Percentiles rank a stretch among this genome's conserved stretches.
Evolutionary conservation across 257 asterid genomes (phyloP).

Genomic region (Nicotiana knightiana): DNA sequence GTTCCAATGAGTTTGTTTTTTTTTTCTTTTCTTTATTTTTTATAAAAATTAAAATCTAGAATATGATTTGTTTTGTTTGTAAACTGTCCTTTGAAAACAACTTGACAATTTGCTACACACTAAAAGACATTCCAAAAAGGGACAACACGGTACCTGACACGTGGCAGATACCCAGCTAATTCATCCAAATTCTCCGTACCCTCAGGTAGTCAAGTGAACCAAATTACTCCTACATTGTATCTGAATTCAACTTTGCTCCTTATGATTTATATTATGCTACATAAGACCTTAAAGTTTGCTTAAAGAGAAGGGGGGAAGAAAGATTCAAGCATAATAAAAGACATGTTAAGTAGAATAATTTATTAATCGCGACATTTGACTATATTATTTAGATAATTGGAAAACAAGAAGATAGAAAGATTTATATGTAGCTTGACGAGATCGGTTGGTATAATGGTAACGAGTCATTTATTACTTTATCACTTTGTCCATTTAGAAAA

Average conservation of each 20-base stretch:
- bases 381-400: background rate
- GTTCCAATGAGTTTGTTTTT: background rate
- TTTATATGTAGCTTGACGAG: background rate
- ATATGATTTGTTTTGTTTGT: background rate
- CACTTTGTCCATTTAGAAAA: background rate
- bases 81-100: slow-evolving; percentile 6
- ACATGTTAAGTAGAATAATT: background rate
- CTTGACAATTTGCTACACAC: background rate
- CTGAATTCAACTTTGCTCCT: background rate
- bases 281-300: background rate
- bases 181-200: slow-evolving; percentile 1
- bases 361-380: background rate
- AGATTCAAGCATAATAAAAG: background rate
- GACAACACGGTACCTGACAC: background rate
- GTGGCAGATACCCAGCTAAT: slow-evolving; percentile 1
- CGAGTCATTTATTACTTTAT: background rate
- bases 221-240: background rate
- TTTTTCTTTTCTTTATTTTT: too few species aligned
- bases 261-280: background rate
- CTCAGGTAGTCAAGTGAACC: background rate
- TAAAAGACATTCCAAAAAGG: background rate
- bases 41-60: too few species aligned
- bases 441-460: background rate
- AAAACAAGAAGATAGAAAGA: background rate
- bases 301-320: background rate